Base-by-base conservation (phyloP, 139 green algal species). In the Micromonas pusilla region DNA sequence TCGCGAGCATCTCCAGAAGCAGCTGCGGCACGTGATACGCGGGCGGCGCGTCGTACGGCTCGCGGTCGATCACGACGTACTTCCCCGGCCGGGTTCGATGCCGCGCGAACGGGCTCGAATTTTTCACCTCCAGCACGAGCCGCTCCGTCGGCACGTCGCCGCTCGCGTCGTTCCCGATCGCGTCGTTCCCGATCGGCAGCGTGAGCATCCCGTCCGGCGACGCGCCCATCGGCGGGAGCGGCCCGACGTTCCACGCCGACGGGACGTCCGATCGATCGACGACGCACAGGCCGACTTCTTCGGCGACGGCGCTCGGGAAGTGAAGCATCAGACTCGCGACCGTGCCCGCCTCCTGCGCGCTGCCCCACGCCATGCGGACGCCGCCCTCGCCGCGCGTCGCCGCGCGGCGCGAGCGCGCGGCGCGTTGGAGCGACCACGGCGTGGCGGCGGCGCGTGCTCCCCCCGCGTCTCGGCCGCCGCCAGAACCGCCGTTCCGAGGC, bases 71-170 rank as follows among this genome's bases (percentile, higher is more conserved):
- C 34, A 75, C 37, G 68, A 33, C 3, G 38, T 38, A 75, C 20
- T 25, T 38, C 30, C 68, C 68, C 21, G 28, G 28, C 36, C 19
- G 36, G 6, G 21, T 34, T 62, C 21, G 26, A 36, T 39, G 37
- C 45, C 83, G 38, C 45, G 36, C 28, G 31, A 93, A 94, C 30
- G 90, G 90, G 36, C 83, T 91, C 19, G 85, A 83, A 75, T 92
- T 93, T 81, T 94, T 94, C 13, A 93, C 85, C 64, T 94, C 90
- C 25, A 94, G 89, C 36, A 87, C 83, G 82, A 92, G 85, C 21
- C 83, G 71, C 30, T 75, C 68, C 4, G 9, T 23, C 9, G 9
- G 9, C 45, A 16, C 9, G 45, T 16, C 45, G 9, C 9, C 9
- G 45, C 45, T 16, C 45, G 45, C 9, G 45, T 57, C 45, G 9